phyloP scores from a whole-genome alignment of 2,329 filamentous ascomycete genomes.

The Thelonectria olida region DNA sequence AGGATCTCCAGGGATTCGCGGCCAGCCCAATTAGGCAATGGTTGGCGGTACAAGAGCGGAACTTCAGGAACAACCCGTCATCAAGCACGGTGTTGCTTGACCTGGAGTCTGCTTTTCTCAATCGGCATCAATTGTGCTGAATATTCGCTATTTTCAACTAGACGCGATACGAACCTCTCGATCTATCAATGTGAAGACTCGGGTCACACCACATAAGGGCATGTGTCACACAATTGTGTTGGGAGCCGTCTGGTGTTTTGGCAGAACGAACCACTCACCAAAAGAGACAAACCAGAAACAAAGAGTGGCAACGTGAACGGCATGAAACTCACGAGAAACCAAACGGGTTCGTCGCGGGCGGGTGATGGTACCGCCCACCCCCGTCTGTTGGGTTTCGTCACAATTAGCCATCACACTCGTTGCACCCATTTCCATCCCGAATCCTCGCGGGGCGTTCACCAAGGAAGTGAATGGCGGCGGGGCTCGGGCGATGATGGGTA shows the following conservation, averaged over 20 bases:
- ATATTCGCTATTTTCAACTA: background rate
- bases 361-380: background rate
- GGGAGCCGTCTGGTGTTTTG: background rate
- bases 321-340: background rate
- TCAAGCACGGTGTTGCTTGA: background rate
- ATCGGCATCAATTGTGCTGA: background rate
- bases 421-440: background rate
- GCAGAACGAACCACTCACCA: background rate
- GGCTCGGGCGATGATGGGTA: conserved; percentile 6
- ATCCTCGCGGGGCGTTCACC: background rate
- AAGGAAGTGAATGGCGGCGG: background rate
- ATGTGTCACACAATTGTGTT: background rate
- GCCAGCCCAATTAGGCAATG: conserved; percentile 19
- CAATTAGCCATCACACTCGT: background rate
- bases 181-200: background rate
- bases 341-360: no score
- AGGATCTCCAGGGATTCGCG: conserved; percentile 9
- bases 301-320: background rate
- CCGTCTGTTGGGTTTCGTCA: background rate
- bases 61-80: conserved; percentile 4
- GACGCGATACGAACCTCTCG: background rate
- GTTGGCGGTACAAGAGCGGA: conserved; percentile 3
- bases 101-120: background rate
- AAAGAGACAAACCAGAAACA: background rate
- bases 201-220: background rate